A percentile compares a stretch with the other conserved stretches of the same genome.
These are phyloP conservation scores for Neonectria sp. DNA, from an alignment of 2,329 filamentous ascomycete species.

Conservation along the genomic window DNA sequence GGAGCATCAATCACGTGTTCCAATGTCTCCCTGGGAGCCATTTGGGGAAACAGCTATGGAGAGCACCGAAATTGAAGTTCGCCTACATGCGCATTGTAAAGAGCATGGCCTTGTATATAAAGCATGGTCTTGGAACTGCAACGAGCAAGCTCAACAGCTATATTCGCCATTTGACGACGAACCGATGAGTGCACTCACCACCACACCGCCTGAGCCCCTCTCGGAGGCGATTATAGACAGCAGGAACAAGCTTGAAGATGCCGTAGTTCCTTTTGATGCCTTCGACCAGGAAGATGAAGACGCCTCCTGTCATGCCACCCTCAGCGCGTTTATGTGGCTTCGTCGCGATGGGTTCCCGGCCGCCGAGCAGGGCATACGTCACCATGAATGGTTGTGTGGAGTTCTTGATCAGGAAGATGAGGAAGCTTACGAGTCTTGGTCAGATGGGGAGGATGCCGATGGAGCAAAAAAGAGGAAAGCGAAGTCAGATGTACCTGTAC, in stretches of 20 bases:
- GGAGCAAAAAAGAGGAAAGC: background rate
- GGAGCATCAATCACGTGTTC: background rate
- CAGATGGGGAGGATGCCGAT: background rate
- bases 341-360: conserved; percentile 14
- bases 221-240: background rate
- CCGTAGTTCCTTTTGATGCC: background rate
- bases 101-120: background rate
- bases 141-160: background rate
- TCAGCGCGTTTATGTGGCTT: conserved; percentile 11
- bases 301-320: background rate
- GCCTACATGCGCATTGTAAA: conserved; percentile 1
- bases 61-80: conserved; percentile 7
- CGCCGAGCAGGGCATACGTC: conserved; percentile 11
- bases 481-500: background rate
- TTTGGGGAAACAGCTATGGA: background rate
- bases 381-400: conserved; percentile 14
- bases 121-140: background rate
- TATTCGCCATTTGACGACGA: background rate
- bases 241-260: background rate
- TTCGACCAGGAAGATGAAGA: background rate
- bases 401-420: conserved; percentile 2
- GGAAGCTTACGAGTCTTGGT: conserved; percentile 2
- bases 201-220: background rate
- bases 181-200: background rate
- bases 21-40: background rate